These are phyloP conservation scores for Tulasnella sp. DNA, from an alignment of 768 basidiomycete genomes.

Conservation along the genomic window DNA sequence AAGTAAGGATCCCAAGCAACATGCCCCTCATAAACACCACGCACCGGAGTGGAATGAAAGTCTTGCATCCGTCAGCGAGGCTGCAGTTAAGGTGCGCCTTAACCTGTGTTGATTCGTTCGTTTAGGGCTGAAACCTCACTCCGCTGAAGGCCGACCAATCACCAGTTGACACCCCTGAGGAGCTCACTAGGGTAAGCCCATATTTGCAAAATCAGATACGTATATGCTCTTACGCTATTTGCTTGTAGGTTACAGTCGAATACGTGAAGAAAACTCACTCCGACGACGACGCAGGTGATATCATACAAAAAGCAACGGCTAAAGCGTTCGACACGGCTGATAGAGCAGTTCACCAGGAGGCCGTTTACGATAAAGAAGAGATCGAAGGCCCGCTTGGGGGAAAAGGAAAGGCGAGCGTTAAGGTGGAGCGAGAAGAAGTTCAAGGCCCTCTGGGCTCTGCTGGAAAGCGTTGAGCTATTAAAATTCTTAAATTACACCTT, in stretches of 20 bases:
- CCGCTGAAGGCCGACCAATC: conserved; percentile 28
- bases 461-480: neutral
- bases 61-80: conserved; percentile 31
- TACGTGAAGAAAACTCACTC: conserved; percentile 23
- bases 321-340: neutral
- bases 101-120: neutral
- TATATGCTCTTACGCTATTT: too few relatives aligned
- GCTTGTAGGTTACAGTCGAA: neutral
- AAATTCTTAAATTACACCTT: neutral
- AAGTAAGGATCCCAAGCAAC: conserved; percentile 8
- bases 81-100: conserved; percentile 28
- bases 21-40: conserved; percentile 17
- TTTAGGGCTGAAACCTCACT: neutral
- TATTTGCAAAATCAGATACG: too few relatives aligned
- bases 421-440: conserved; percentile 8
- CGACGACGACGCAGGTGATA: conserved; percentile 18
- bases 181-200: neutral
- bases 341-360: conserved; percentile 13
- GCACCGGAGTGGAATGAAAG: conserved; percentile 31
- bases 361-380: conserved; percentile 19
- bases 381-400: conserved; percentile 18
- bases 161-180: conserved; percentile 12
- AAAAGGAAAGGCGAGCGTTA: neutral
- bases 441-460: neutral
- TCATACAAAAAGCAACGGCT: conserved; percentile 3